Evolutionary conservation across 768 basidiomycete species (phyloP).

Genomic region (Boletus patriciae): DNA sequence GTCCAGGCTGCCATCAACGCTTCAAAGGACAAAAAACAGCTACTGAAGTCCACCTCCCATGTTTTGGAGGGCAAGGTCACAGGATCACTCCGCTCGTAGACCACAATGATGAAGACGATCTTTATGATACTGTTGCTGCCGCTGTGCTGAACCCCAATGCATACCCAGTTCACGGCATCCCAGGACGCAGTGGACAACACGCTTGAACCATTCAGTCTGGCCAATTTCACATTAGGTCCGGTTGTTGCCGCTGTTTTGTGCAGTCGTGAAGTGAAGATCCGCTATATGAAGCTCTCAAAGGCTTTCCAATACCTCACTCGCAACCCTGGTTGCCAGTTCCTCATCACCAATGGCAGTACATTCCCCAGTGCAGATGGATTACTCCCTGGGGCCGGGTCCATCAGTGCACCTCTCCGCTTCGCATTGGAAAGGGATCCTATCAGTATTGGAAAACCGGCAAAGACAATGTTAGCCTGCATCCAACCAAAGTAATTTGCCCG

Average conservation of each 20-base stretch:
- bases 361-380: conserved; percentile 73
- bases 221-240: conserved; percentile 71
- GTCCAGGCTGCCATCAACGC: background rate
- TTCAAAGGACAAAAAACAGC: too few species aligned
- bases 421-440: conserved; percentile 70
- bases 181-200: conserved; percentile 87
- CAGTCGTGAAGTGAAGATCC: conserved; percentile 82
- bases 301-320: conserved; percentile 86
- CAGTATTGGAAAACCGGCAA: conserved; percentile 87
- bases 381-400: conserved; percentile 82
- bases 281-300: conserved; percentile 93
- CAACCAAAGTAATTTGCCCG: conserved; percentile 56
- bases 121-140: background rate
- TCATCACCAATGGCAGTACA: conserved; percentile 93
- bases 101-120: background rate
- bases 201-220: conserved; percentile 64
- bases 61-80: background rate
- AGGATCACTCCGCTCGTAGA: background rate
- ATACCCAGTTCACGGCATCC: background rate
- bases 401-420: conserved; percentile 79
- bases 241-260: conserved; percentile 91
- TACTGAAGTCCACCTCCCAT: background rate
- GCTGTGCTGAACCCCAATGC: background rate
- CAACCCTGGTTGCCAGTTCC: conserved; percentile 78
- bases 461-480: conserved; percentile 92